phyloP scores from a whole-genome alignment of 257 asterid genomes.

The Solanum okadae region DNA sequence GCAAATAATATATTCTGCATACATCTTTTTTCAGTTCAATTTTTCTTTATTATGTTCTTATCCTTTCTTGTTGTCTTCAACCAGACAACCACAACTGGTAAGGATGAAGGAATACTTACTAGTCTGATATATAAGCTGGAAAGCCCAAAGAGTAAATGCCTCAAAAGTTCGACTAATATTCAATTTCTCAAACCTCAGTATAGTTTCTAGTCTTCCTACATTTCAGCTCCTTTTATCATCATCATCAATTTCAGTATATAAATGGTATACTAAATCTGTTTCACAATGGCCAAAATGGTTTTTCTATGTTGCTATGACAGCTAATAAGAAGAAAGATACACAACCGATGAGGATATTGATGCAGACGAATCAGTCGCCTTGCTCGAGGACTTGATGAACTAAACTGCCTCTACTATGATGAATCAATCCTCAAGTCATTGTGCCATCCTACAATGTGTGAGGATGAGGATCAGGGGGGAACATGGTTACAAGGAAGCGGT shows the following conservation, averaged over 20 bases:
- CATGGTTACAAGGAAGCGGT: conserved; percentile 60
- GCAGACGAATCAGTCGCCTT: not conserved
- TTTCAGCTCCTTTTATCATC: not conserved
- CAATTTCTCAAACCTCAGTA: not conserved
- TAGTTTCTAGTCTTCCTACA: not conserved
- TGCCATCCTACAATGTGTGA: conserved; percentile 26
- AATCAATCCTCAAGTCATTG: conserved; percentile 5
- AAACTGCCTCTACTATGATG: not conserved
- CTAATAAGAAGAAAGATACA: not conserved
- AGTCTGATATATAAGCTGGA: not conserved
- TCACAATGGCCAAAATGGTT: not conserved
- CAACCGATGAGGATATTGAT: not conserved
- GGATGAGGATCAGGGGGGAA: conserved; percentile 70
- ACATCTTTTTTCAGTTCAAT: not conserved
- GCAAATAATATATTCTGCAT: not conserved
- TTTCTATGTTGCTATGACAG: not conserved
- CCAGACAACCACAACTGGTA: not conserved
- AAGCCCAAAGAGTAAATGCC: not conserved
- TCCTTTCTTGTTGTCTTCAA: not conserved
- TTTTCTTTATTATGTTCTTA: not conserved
- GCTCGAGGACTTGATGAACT: not conserved
- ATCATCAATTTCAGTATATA: not conserved
- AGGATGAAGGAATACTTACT: not conserved
- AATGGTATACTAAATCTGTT: not conserved
- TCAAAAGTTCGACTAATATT: not conserved